Base-by-base conservation (phyloP, 441 rosid genomes). In the Populus hybrid region DNA sequence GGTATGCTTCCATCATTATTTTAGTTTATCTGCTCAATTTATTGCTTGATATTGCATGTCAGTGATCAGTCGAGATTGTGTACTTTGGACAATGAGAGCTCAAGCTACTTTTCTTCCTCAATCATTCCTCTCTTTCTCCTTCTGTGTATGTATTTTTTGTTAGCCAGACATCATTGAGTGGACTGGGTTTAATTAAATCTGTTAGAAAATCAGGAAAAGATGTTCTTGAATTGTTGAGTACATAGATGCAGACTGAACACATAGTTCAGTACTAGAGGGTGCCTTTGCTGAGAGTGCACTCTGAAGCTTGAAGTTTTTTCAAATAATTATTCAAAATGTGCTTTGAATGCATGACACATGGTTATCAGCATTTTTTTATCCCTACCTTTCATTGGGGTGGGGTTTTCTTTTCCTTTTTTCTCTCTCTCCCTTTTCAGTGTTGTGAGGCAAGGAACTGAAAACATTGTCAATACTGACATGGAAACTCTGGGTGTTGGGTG, bases 1-100 rank as follows among this genome's bases (percentile, higher is more conserved):
- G 90, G 94, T 88, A 81, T 12, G 71, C 35, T 76, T 36, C 46
- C 53, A 30, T 69, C 64, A 64, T 11, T 70, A 21, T 7, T 38
- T 21, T 50, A 28, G 24, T 65, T 63, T 74, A 28, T 7, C 3
- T n/a, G 35, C 30, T 72, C 66, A 63, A 71, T 18, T 76, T 21
- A 50, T 53, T 18, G 1, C 50, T 46, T 71, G 38, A 69, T 66
- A 70, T 71, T 75, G 19, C 32, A 38, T 73, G 67, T 75, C 34
- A 16, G 9, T 32, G 0, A 35, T 57, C 24, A 70, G 38, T 24
- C 12, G 3, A 64, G 14, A 8, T 14, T 9, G 2, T 69, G 16
- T 53, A 2, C 40, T 73, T 35, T 35, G 23, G 36, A 23, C 38
- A 11, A 23, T 32, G 36, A 68, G 8, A n/a, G 71, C 19, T 50